Evolutionary conservation across 129 eudicot species (phyloP).

Genomic region (Flaveria bidentis): DNA sequence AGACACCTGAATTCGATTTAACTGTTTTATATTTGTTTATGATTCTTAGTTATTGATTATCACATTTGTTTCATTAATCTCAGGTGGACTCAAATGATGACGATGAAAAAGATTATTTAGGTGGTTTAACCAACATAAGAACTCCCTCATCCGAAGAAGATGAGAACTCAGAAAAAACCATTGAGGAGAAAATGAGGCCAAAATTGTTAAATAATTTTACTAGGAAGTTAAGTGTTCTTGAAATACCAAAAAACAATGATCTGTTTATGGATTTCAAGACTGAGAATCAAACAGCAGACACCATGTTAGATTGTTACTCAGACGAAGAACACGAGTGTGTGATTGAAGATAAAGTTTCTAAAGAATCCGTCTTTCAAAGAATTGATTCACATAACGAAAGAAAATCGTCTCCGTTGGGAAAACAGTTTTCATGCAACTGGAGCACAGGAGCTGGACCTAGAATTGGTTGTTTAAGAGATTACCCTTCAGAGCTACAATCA

Average conservation of each 20-base stretch:
- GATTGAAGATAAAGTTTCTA: slow-evolving; percentile 44
- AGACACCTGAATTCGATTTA: neutral
- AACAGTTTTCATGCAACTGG: slow-evolving; percentile 80
- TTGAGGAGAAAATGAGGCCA: slow-evolving; percentile 25
- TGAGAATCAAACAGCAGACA: slow-evolving; percentile 34
- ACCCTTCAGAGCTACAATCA: slow-evolving; percentile 76
- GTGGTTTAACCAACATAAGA: slow-evolving; percentile 37
- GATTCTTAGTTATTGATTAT: slow-evolving; percentile 15
- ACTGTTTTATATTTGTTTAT: neutral
- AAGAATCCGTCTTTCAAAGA: slow-evolving; percentile 52
- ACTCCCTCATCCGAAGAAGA: slow-evolving; percentile 65
- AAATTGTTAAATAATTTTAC: slow-evolving; percentile 29
- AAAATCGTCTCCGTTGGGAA: slow-evolving; percentile 64
- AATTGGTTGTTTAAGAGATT: slow-evolving; percentile 86
- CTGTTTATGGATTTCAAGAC: slow-evolving; percentile 31
- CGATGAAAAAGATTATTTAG: slow-evolving; percentile 52
- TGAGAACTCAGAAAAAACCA: slow-evolving; percentile 16
- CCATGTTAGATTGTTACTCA: slow-evolving; percentile 46
- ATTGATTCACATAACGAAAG: slow-evolving; percentile 65
- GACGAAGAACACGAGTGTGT: slow-evolving; percentile 34
- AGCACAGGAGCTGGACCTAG: slow-evolving; percentile 98
- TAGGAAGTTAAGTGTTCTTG: slow-evolving; percentile 40
- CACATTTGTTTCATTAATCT: slow-evolving; percentile 2
- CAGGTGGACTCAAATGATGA: slow-evolving; percentile 83
- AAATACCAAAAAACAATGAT: slow-evolving; percentile 52